Evolutionary conservation across 2,329 filamentous ascomycete genomes (phyloP).

Genomic region (Phialocephala sp.): DNA sequence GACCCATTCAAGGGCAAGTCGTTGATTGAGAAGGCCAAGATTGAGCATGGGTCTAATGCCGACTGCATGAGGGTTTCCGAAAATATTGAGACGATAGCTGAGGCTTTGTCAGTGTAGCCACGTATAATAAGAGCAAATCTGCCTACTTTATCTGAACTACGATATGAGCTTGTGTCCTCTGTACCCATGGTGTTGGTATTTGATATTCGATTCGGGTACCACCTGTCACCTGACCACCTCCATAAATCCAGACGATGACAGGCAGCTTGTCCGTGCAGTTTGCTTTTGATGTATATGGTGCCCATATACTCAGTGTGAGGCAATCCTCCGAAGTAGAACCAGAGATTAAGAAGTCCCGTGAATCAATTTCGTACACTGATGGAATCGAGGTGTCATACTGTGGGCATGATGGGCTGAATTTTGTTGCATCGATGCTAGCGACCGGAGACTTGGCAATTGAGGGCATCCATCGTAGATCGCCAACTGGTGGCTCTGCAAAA

Average conservation of each 20-base stretch:
- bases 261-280: conserved; percentile 37
- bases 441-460: conserved; percentile 32
- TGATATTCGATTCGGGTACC: conserved; percentile 31
- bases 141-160: conserved; percentile 45
- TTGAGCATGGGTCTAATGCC: conserved; percentile 34
- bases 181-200: conserved; percentile 29
- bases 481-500: conserved; percentile 46
- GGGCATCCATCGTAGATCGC: conserved; percentile 44
- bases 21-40: conserved; percentile 63
- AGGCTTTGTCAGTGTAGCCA: neutral
- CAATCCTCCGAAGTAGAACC: conserved; percentile 43
- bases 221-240: conserved; percentile 45
- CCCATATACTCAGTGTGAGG: conserved; percentile 46
- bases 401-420: conserved; percentile 31
- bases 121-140: neutral
- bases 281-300: conserved; percentile 27
- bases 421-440: conserved; percentile 27
- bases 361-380: conserved; percentile 25
- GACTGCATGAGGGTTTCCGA: conserved; percentile 36
- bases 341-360: conserved; percentile 24
- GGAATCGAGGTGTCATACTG: conserved; percentile 26
- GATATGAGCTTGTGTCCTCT: conserved; percentile 34
- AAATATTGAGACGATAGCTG: conserved; percentile 44
- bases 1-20: conserved; percentile 62
- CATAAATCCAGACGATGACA: conserved; percentile 51